phyloP scores from a whole-genome alignment of 2,329 filamentous ascomycete genomes.

The Talaromyces funiculosus region DNA sequence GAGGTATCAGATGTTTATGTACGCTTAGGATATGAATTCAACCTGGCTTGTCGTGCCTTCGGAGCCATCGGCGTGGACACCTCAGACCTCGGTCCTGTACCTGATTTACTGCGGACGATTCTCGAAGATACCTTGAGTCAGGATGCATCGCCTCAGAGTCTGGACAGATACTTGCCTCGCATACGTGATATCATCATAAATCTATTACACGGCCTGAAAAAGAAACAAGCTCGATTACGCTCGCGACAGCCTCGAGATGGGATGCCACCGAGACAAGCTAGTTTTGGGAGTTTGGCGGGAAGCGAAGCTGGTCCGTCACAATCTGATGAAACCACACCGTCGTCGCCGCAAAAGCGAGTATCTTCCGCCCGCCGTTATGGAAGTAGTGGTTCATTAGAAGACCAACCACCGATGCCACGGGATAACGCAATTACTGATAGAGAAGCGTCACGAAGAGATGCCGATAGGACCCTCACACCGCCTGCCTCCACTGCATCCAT shows the following conservation, averaged over 20 bases:
- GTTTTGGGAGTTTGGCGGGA: constrained; percentile 42
- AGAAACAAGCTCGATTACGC: constrained; percentile 85
- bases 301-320: constrained; percentile 37
- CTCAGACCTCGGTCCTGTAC: constrained; percentile 87
- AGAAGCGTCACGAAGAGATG: constrained; percentile 36
- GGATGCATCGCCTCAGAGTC: constrained; percentile 85
- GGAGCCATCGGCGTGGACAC: constrained; percentile 96
- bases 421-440: constrained; percentile 32
- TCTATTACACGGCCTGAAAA: constrained; percentile 87
- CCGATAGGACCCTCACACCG: constrained; percentile 29
- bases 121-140: constrained; percentile 95
- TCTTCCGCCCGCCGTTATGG: constrained; percentile 32
- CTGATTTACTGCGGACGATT: constrained; percentile 81
- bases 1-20: constrained; percentile 99
- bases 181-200: constrained; percentile 99
- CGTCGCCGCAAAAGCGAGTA: constrained; percentile 29
- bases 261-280: constrained; percentile 37
- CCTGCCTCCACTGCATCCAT: constrained; percentile 20
- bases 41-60: constrained; percentile 95
- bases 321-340: constrained; percentile 32
- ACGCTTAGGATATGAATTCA: constrained; percentile 95
- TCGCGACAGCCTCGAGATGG: constrained; percentile 49
- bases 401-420: constrained; percentile 24
- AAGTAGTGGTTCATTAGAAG: constrained; percentile 35
- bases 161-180: constrained; percentile 86